Evolutionary conservation across 192 early-diverging fungal genomes (phyloP), one percentile per base, ranked within the genome.

Genomic region (Entophlyctis luteolus): DNA sequence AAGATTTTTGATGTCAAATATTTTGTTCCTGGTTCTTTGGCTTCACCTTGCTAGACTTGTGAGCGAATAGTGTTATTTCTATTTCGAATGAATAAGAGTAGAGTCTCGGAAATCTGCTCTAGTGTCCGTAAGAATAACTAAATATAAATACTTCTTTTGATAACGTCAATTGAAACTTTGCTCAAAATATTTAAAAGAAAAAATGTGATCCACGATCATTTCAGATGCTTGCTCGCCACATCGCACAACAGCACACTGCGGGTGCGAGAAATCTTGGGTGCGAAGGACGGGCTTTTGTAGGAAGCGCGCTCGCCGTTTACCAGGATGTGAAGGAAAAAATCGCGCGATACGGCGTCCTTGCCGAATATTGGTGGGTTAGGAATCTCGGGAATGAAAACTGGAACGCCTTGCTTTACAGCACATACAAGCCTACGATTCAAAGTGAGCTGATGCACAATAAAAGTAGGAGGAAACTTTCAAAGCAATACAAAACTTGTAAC

Each of bases 251-350:
- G 72, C 1, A 86, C 79, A 20, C 78, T 78, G 48, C 87, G 68
- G 27, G 87, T 89, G 39, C 87, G 68, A 25, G 73, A 72, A 5
- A 89, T 74, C 49, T 89, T 86, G 2, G 86, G 80, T 14, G 87
- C 84, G 71, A 89, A 89, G 2, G 77, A 78, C 27, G 84, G 77
- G 3, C 85, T 77, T 60, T 83, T 82, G 71, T 89, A 89, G 1
- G 79, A 79, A 23, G 87, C 87, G 18, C 87, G 71, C 50, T 89
- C 87, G 23, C 82, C 87, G 68, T 84, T 83, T 33, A 89, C 85
- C 8, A 89, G 59, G 48, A 86, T 88, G 56, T 87, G 79, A 18
- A 89, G 56, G 48, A 89, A 79, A 45, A 85, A 86, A 62, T 89
- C 87, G 25, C 87, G 72, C 4, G 80, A 78, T 14, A 84, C 80